Percentiles rank a stretch among this genome's conserved stretches.
Conservation (phyloP, 371 early-diverging fungal species). For the Conidiobolus coronatus region DNA sequence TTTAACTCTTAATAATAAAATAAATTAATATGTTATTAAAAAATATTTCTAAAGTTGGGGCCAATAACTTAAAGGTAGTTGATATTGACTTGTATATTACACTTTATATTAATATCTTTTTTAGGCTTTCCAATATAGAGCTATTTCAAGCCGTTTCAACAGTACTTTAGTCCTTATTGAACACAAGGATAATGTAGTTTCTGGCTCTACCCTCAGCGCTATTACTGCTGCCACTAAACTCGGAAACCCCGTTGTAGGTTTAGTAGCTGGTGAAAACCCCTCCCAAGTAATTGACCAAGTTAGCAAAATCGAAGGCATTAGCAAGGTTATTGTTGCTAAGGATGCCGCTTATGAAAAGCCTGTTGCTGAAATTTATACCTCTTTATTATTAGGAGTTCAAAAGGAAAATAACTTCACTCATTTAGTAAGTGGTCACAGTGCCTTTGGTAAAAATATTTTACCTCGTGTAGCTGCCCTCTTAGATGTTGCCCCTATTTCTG, state of each 20-base stretch:
- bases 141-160: too few species aligned
- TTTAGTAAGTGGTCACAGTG: slow-evolving; percentile 65
- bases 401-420: slow-evolving; percentile 58
- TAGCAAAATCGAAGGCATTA: slow-evolving; percentile 45
- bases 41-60: too few species aligned
- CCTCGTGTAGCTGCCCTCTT: slow-evolving; percentile 83
- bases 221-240: slow-evolving; percentile 66
- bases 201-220: slow-evolving; percentile 62
- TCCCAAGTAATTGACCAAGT: slow-evolving; percentile 43
- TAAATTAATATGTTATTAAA: too few species aligned
- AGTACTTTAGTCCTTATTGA: slow-evolving; percentile 64
- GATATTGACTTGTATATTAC: too few species aligned
- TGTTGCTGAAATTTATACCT: slow-evolving; percentile 62
- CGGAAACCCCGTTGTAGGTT: slow-evolving; percentile 47
- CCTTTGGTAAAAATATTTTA: slow-evolving; percentile 79
- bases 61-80: too few species aligned
- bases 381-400: slow-evolving; percentile 46
- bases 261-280: slow-evolving; percentile 66
- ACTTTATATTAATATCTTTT: too few species aligned
- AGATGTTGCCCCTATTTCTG: slow-evolving; percentile 78
- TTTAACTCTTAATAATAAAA: too few species aligned
- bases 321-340: slow-evolving; percentile 67
- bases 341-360: slow-evolving; percentile 50
- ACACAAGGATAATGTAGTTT: slow-evolving; percentile 53
- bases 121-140: too few species aligned